Percentiles rank a stretch among this genome's conserved stretches.
Evolutionary conservation across 768 basidiomycete genomes (phyloP).

Genomic region (Lactarius indigo): DNA sequence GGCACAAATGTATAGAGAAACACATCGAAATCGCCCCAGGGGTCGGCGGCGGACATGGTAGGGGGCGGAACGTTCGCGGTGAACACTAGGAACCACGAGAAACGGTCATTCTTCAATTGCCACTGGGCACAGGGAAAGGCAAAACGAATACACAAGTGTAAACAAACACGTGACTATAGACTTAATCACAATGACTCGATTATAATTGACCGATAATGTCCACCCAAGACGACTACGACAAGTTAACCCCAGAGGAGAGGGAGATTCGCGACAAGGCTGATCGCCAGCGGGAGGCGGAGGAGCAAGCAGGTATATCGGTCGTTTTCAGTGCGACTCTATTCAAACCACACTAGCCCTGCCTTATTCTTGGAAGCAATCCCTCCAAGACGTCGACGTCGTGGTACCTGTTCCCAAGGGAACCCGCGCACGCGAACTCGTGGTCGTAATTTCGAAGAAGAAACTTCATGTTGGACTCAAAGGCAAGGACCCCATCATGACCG

Average conservation of each 20-base stretch:
- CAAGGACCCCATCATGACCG: constrained; percentile 79
- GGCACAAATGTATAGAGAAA: constrained; percentile 25
- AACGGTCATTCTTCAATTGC: neutral
- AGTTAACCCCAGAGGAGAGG: constrained; percentile 71
- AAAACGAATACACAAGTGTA: constrained; percentile 34
- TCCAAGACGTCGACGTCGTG: constrained; percentile 79
- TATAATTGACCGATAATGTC: constrained; percentile 16
- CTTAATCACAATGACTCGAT: neutral
- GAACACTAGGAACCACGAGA: neutral
- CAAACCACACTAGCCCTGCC: constrained; percentile 61
- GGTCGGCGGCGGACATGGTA: constrained; percentile 57
- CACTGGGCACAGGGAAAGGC: constrained; percentile 5
- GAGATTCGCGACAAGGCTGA: constrained; percentile 67
- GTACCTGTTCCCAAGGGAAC: constrained; percentile 88
- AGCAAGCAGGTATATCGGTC: constrained; percentile 73
- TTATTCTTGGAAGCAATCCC: constrained; percentile 87
- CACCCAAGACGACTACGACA: constrained; percentile 59
- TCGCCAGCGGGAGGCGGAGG: constrained; percentile 63
- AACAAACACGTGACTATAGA: constrained; percentile 29
- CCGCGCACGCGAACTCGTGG: constrained; percentile 66
- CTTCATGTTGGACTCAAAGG: constrained; percentile 84
- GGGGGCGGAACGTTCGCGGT: neutral
- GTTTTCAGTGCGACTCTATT: constrained; percentile 25
- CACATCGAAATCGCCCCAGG: constrained; percentile 77
- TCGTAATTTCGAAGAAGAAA: constrained; percentile 77